Base-by-base conservation (phyloP, 306 rosid species). In the Luffa acutangula region DNA sequence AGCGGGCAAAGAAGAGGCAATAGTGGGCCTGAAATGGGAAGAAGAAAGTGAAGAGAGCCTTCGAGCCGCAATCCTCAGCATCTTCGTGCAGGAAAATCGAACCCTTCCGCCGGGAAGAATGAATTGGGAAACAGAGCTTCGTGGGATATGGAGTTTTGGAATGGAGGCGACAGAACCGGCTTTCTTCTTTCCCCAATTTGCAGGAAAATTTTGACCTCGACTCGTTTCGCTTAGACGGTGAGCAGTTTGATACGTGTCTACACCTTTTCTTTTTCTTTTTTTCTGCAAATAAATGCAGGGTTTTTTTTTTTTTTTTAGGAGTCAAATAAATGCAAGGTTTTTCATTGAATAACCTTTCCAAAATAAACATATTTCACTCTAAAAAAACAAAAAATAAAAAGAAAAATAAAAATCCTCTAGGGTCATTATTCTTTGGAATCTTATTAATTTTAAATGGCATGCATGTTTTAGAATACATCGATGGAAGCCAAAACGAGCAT, bases 21-120 rank as follows among this genome's bases (percentile, higher is more conserved):
- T 82, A 46, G 70, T 66, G 67, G 86, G 84, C 63, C 83, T 82
- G 81, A 83, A 78, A 17, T 82, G 82, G 18, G 87, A 74, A 46
- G 83, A 62, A 71, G 84, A 78, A 48, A 84, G 75, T 80, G 87
- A 84, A 45, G 80, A 82, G 4, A 87, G 80, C 85, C 87, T 80
- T 84, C 89, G 79, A 52, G 86, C 83, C 20, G 89, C 89, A 78
- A 84, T 54, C 83, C 87, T 82, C 83, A 87, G 78, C 89, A 87
- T 87, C 70, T 70, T 85, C 33, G 71, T 15, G 20, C 1, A 6
- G 52, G 2, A 41, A 62, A 70, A 43, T 70, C 54, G 53, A n/a
- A 70, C 9, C 4, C 6, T 48, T 25, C 58, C 77, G 56, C 36
- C 58, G 58, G 17, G 4, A 45, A 48, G 48, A 14, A 46, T 46